Conservation (phyloP, 2,329 filamentous ascomycete genomes). For the Dactylellina sp. region DNA sequence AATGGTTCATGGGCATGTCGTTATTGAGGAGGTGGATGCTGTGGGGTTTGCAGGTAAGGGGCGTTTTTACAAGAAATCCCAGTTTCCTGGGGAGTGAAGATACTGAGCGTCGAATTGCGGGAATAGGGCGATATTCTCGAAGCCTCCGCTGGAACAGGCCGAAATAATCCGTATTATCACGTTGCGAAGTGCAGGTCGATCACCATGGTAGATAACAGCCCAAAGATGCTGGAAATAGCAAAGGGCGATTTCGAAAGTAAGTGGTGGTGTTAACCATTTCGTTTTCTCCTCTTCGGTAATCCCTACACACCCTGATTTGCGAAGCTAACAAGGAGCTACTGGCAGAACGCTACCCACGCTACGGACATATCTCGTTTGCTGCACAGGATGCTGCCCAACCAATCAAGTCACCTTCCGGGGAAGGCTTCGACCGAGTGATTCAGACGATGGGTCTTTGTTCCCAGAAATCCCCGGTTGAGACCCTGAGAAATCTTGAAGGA, state of each 20-base stretch:
- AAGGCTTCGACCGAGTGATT: constrained; percentile 59
- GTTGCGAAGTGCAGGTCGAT: constrained; percentile 58
- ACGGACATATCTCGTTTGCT: constrained; percentile 45
- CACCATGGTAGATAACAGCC: constrained; percentile 60
- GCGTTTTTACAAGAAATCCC: constrained; percentile 9
- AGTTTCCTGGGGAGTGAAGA: background rate
- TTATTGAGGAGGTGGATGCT: constrained; percentile 59
- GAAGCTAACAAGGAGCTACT: constrained; percentile 22
- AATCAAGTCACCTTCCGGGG: constrained; percentile 48
- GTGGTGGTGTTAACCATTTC: constrained; percentile 4
- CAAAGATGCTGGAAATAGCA: constrained; percentile 59
- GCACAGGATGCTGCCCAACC: constrained; percentile 39
- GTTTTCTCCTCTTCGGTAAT: constrained; percentile 12
- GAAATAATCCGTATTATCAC: constrained; percentile 60
- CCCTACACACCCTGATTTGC: background rate
- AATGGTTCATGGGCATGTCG: constrained; percentile 60
- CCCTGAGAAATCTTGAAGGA: constrained; percentile 58
- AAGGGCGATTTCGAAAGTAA: constrained; percentile 58
- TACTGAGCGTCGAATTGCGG: constrained; percentile 19
- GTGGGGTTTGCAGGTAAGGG: constrained; percentile 57
- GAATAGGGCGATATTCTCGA: constrained; percentile 60
- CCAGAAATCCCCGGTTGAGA: constrained; percentile 59
- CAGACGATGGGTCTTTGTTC: constrained; percentile 61
- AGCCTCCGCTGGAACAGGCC: constrained; percentile 60
- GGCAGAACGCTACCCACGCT: constrained; percentile 40